Base-by-base conservation (phyloP, 1,139 yeast genomes). In the Candida sojae region DNA sequence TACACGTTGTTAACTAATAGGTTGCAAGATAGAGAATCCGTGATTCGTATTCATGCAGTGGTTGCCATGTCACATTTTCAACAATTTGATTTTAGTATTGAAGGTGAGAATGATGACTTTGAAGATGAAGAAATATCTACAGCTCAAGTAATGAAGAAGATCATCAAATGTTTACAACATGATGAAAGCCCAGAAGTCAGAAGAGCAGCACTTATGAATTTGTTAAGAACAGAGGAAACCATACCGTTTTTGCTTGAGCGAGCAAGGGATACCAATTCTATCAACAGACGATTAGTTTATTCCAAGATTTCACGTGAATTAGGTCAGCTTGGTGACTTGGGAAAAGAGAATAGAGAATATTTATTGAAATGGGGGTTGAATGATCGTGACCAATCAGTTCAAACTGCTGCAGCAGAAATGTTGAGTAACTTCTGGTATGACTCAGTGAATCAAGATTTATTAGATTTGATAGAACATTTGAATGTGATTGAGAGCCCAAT, bases 141-240 rank as follows among this genome's bases (percentile, higher is more conserved):
- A 30, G 56, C 58, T 3, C 44, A 48, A 33, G 57, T 86, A n/a
- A 78, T 83, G 1, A 72, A 77, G 34, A 73, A 76, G 43, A 67
- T 90, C 29, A 57, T 85, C 35, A 60, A 69, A 21, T 78, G 86
- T 0, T 70, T 91, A 58, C 86, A 84, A 58, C 81, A 86, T 60
- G 99, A 93, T 64, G 82, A 90, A 2, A 85, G 86, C 57, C 84
- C 97, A 0, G 99, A 93, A 55, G 97, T 92, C 1, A 78, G 99
- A 56, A 75, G 97, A 47, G 91, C 96, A 0, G 95, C 93, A 1
- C 67, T 91, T 57, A 69, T 87, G 43, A 88, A 90, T 60, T 63
- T 92, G 35, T 80, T 78, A 23, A 84, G 84, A 57, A 80, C 78
- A 43, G 61, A 68, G 10, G 56, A 62, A 1, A 86, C 92, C 0